These are phyloP conservation scores for Firmiana major DNA, from an alignment of 345 rosid genomes.

Conservation along the genomic window DNA sequence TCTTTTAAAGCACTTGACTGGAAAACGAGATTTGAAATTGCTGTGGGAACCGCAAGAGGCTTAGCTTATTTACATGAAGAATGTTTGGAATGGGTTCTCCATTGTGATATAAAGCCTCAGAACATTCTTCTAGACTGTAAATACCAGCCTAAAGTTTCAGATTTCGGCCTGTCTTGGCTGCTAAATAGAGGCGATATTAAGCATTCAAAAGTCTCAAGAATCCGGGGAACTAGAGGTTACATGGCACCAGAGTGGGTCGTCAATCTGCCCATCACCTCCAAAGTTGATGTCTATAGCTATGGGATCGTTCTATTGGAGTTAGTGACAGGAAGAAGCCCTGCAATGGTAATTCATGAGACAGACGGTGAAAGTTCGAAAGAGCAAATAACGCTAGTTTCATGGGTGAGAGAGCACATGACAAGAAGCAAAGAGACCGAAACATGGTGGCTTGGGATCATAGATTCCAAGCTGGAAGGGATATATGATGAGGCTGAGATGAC, in stretches of 20 bases:
- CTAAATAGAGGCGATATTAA: not conserved
- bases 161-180: slow-evolving; percentile 29
- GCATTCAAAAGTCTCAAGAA: not conserved
- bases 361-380: not conserved
- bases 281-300: slow-evolving; percentile 43
- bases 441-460: slow-evolving; percentile 18
- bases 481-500: slow-evolving; percentile 5
- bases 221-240: slow-evolving; percentile 35
- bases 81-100: slow-evolving; percentile 37
- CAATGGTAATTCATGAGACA: not conserved
- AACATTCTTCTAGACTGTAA: slow-evolving; percentile 25
- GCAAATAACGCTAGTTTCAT: not conserved
- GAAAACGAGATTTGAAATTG: slow-evolving; percentile 21
- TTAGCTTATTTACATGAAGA: slow-evolving; percentile 38
- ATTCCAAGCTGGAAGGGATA: slow-evolving; percentile 12
- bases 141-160: slow-evolving; percentile 24
- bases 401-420: slow-evolving; percentile 6
- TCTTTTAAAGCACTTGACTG: slow-evolving; percentile 17
- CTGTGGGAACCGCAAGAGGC: slow-evolving; percentile 33
- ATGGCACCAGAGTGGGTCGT: slow-evolving; percentile 32
- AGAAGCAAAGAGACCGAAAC: not conserved
- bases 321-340: slow-evolving; percentile 20
- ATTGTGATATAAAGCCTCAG: slow-evolving; percentile 32
- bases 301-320: slow-evolving; percentile 38
- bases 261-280: slow-evolving; percentile 31